Percentiles rank a stretch among this genome's conserved stretches.
Conservation (phyloP, 2,329 filamentous ascomycete genomes). For the Davidsoniella eucalypti region DNA sequence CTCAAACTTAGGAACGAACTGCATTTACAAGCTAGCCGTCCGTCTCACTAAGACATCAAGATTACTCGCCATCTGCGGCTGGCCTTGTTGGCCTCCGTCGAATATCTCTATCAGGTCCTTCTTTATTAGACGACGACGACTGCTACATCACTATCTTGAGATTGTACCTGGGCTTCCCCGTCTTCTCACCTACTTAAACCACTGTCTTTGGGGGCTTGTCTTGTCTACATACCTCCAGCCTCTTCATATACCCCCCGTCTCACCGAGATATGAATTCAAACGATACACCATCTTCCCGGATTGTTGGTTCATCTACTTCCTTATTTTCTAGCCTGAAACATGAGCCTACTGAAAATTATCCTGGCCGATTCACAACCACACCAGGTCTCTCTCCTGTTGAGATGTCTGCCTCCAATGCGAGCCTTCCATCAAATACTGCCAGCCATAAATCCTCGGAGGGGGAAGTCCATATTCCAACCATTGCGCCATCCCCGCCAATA, state of each 20-base stretch:
- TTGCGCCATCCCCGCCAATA: background rate
- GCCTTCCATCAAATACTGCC: no score
- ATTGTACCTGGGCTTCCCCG: background rate
- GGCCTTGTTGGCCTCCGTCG: constrained; percentile 3
- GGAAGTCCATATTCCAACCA: background rate
- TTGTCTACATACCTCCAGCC: background rate
- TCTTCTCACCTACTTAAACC: background rate
- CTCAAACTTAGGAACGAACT: no score
- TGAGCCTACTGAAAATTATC: background rate
- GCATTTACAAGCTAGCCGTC: no score
- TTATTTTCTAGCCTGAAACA: background rate
- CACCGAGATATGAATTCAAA: background rate
- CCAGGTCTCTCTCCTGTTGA: background rate
- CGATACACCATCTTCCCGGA: background rate
- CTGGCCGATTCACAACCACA: background rate
- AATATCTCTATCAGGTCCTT: background rate
- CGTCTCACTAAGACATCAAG: no score
- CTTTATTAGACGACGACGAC: no score
- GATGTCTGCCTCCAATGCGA: background rate
- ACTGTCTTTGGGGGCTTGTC: background rate
- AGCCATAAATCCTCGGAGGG: no score
- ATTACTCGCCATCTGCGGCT: background rate
- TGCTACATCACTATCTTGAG: no score
- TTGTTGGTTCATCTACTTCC: background rate
- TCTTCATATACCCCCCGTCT: background rate